These are phyloP conservation scores for Angophora floribunda DNA, from an alignment of 345 rosid genomes.

Conservation along the genomic window DNA sequence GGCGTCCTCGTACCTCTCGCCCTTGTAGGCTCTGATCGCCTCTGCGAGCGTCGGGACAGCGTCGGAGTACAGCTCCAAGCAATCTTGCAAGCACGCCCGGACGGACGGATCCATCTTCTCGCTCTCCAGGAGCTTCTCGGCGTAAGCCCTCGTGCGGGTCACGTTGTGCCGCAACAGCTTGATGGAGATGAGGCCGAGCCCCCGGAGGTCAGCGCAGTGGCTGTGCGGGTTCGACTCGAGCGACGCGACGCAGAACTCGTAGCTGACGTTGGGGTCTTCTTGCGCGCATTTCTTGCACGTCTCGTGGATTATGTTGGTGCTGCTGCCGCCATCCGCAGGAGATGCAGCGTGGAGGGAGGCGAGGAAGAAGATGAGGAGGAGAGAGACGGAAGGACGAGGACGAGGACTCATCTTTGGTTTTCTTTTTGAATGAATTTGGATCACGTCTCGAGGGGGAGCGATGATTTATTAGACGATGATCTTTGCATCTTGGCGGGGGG, in stretches of 20 bases:
- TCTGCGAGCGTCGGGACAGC: slow-evolving; percentile 17
- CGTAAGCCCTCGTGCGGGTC: slow-evolving; percentile 18
- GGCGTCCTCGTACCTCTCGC: slow-evolving; percentile 16
- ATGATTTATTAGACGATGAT: background rate
- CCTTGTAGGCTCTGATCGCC: slow-evolving; percentile 25
- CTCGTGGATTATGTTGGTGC: background rate
- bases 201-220: slow-evolving; percentile 11
- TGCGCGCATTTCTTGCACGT: slow-evolving; percentile 38
- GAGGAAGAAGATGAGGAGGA: background rate
- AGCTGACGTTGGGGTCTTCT: slow-evolving; percentile 35
- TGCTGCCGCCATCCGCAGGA: background rate
- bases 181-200: slow-evolving; percentile 43
- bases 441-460: background rate
- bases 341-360: background rate
- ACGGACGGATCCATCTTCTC: slow-evolving; percentile 15
- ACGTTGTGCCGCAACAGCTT: slow-evolving; percentile 18
- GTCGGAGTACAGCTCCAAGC: slow-evolving; percentile 44
- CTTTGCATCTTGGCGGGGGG: background rate
- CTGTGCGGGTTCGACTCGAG: slow-evolving; percentile 22
- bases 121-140: slow-evolving; percentile 18
- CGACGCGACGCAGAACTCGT: slow-evolving; percentile 38
- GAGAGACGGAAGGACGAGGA: background rate
- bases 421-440: background rate
- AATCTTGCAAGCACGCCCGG: slow-evolving; percentile 26
- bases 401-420: background rate